Base-by-base conservation (phyloP, 2,329 filamentous ascomycete species). In the Truncatella angustata region DNA sequence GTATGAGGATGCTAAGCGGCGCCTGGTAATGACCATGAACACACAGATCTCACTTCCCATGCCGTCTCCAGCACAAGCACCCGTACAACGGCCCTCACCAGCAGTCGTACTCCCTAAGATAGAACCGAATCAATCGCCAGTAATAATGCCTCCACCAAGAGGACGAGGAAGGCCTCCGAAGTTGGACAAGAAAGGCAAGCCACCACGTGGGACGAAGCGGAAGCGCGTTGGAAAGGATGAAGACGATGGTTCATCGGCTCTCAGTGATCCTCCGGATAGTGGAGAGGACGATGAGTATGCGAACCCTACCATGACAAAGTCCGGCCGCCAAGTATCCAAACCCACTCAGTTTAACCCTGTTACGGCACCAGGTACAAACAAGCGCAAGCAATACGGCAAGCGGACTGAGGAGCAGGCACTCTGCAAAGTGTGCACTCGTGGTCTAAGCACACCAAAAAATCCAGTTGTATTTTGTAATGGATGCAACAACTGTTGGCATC, bases 381-480 rank as follows among this genome's bases (percentile, higher is more conserved):
- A 74, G 66, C 65, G 70, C 58, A 69, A 55, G 56, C 67, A 63
- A 60, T 69, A 81, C 77, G 69, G 79, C 55, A 86, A 86, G 69
- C 79, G 84, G 56, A 83, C 80, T 20, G 78, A 62, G 55, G 81
- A 85, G 62, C 75, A 82, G 55, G 77, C 78, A 12, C 76, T 88
- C 28, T 94, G 90, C 73, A 86, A 85, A 60, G 79, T 82, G 57
- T 95, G 90, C 70, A 80, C 85, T 49, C 78, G 90, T 58, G 85
- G 87, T 9, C 81, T 87, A 58, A 90, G 87, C 62, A 86, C 87
- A 3, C 67, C 75, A n/a, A 83, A 75, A 59, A 94, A 94, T 70
- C 82, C 86, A 70, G 92, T 95, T 65, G 89, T 94, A 3, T 91
- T 92, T 68, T 95, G 90, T 71, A 88, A 93, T 69, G 85, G 85